Evolutionary conservation across 441 rosid genomes (phyloP).

Genomic region (Viola pubescens): DNA sequence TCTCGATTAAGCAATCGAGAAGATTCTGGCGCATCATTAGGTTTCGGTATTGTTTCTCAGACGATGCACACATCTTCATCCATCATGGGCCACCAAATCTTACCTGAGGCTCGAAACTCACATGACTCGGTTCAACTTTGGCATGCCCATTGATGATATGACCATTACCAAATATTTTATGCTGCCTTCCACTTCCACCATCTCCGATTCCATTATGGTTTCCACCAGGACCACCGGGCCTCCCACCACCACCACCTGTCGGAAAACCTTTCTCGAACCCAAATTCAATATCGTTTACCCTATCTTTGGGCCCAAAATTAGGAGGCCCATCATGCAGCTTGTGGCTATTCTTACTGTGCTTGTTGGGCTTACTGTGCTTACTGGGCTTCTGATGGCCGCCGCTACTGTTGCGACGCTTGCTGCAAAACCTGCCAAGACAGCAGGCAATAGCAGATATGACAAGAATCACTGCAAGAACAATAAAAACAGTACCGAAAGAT

Average conservation of each 20-base stretch:
- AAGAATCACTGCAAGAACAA: constrained; percentile 25
- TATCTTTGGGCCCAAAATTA: constrained; percentile 27
- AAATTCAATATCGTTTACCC: constrained; percentile 33
- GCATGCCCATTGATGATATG: constrained; percentile 13
- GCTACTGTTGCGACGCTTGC: constrained; percentile 2
- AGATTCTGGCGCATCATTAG: background rate
- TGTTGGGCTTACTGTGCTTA: background rate
- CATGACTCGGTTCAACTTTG: constrained; percentile 23
- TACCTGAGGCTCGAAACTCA: constrained; percentile 18
- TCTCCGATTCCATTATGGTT: too few species aligned
- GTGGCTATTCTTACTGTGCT: constrained; percentile 16
- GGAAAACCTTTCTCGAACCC: constrained; percentile 34
- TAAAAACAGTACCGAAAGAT: constrained; percentile 25
- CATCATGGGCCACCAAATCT: background rate
- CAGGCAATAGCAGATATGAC: constrained; percentile 27
- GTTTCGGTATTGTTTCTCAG: background rate
- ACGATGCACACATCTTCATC: background rate
- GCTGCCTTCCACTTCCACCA: constrained; percentile 15
- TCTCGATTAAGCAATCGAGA: background rate
- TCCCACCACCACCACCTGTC: constrained; percentile 27
- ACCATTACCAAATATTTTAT: constrained; percentile 27
- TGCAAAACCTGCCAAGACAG: constrained; percentile 26
- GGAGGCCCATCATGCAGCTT: constrained; percentile 3
- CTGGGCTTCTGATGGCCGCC: background rate
- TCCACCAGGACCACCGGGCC: constrained; percentile 2